Conservation (phyloP, 2,329 filamentous ascomycete genomes). For the Colletotrichum camelliae region DNA sequence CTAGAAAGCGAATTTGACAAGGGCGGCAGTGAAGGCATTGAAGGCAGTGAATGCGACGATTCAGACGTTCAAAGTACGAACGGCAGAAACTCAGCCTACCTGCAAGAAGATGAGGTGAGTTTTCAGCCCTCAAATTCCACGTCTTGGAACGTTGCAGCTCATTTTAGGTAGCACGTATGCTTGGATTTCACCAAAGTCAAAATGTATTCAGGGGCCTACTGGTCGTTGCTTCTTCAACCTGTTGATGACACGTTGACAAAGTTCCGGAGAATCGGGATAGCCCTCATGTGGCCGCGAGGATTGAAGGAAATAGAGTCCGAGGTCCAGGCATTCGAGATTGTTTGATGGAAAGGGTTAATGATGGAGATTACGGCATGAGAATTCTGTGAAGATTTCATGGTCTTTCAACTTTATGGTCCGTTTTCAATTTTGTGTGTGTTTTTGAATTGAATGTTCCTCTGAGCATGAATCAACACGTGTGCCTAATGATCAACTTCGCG, state of each 20-base stretch:
- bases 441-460: not conserved
- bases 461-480: conserved; percentile 29
- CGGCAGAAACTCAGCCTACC: not conserved
- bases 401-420: not conserved
- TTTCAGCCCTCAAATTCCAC: not conserved
- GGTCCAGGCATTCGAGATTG: not conserved
- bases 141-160: not conserved
- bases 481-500: conserved; percentile 22
- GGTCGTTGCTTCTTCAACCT: not conserved
- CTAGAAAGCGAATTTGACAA: too few relatives aligned
- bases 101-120: not conserved
- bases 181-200: not conserved
- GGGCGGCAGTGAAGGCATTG: not conserved
- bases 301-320: not conserved
- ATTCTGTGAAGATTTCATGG: not conserved
- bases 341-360: not conserved
- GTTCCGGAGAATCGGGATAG: not conserved
- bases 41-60: accelerated
- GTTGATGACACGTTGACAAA: not conserved
- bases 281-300: not conserved
- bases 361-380: too few relatives aligned
- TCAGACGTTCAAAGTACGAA: not conserved
- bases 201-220: not conserved
- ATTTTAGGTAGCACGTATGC: not conserved
- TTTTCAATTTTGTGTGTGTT: too few relatives aligned